Base-by-base conservation (phyloP, 1,284 basidiomycete species). In the Erythrobasidium hasegawianum region DNA sequence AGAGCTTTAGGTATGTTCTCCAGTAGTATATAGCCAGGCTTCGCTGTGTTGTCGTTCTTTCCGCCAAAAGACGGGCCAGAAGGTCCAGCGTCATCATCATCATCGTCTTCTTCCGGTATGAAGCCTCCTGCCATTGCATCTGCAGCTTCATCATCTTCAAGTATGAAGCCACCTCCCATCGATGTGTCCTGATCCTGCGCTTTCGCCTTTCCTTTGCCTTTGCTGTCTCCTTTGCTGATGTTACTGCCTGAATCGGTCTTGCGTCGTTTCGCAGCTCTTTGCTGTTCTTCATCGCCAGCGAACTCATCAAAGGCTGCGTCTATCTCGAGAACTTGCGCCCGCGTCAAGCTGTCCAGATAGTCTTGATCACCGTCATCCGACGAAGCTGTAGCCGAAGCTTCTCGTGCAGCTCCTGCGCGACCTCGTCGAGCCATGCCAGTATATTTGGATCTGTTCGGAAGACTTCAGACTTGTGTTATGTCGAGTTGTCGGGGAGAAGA, bases 241-340 rank as follows among this genome's bases (percentile, higher is more conserved):
- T 43, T n/a, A n/a, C n/a, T 41, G 33, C 18, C 29, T 4, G 16
- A 8, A 4, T 49, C 22, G 43, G n/a, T 56, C n/a, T 38, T 53
- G 16, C 52, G 50, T 20, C 55, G 24, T 43, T 22, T 57, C 7
- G 43, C 43, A 14, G 40, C 43, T 16, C 38, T 11, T 29, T 39
- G n/a, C 24, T 47, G 14, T 13, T 49, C 54, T 38, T 20, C 54
- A 20, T 22, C 43, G 22, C 40, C n/a, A n/a, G 67, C 33, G 16
- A 16, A 38, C 7, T 14, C 54, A 27, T 68, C 55, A 59, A 68
- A 68, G 33, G 60, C 67, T 39, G 53, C 54, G 45, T 56, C 54
- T 24, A 68, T 50, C 54, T 60, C 59, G 20, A 62, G 67, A 10
- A 68, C 52, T 49, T 68, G 67, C 47, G 49, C 55, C 45, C 67